phyloP scores from a whole-genome alignment of 1,139 yeast species.

The Kodamaea fungicola region DNA sequence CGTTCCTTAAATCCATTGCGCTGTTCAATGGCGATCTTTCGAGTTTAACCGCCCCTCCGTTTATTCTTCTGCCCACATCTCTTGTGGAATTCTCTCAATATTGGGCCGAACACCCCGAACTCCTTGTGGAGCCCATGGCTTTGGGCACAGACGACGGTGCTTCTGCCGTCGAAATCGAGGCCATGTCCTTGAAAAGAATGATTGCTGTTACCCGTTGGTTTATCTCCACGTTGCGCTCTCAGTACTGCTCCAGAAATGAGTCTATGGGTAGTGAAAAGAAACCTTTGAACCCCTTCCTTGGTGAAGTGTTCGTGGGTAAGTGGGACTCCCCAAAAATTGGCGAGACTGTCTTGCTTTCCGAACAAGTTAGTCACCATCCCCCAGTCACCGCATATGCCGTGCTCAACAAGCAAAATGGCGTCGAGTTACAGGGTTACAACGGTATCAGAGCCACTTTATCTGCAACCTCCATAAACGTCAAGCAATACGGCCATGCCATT shows the following conservation, averaged over 20 bases:
- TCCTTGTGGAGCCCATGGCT: constrained; percentile 67
- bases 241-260: constrained; percentile 90
- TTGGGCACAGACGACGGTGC: constrained; percentile 27
- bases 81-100: constrained; percentile 88
- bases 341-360: constrained; percentile 73
- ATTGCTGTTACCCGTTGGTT: constrained; percentile 88
- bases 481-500: constrained; percentile 89
- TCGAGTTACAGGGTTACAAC: constrained; percentile 79
- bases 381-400: constrained; percentile 89
- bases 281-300: constrained; percentile 91
- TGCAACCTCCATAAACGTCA: constrained; percentile 73
- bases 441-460: constrained; percentile 84
- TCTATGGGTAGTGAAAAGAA: constrained; percentile 91
- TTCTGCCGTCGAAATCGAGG: constrained; percentile 36
- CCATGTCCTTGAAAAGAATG: constrained; percentile 57
- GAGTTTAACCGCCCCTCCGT: constrained; percentile 96
- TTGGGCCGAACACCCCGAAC: constrained; percentile 88
- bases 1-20: constrained; percentile 86
- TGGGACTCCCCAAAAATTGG: constrained; percentile 66
- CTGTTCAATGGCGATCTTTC: constrained; percentile 93
- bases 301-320: constrained; percentile 87
- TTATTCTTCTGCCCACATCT: constrained; percentile 87
- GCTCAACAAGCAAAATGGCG: constrained; percentile 65
- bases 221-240: constrained; percentile 85
- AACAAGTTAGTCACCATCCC: constrained; percentile 95